Evolutionary conservation across 2,329 filamentous ascomycete species (phyloP).

Genomic region (Microcyclosporella mali): DNA sequence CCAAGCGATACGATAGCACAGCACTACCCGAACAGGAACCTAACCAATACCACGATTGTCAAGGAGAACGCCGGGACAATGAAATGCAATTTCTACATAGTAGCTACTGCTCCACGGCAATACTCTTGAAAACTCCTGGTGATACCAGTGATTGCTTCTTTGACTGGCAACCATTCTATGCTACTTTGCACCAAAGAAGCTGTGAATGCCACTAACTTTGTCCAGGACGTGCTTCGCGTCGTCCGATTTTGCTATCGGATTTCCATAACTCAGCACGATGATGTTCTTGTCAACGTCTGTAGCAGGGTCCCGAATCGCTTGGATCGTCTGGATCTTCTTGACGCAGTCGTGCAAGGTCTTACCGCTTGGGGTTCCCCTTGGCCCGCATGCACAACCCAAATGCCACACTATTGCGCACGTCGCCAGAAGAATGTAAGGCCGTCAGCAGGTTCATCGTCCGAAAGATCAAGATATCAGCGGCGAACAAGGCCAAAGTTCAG

Average conservation of each 20-base stretch:
- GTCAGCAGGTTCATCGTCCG: constrained; percentile 53
- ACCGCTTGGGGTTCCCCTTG: constrained; percentile 58
- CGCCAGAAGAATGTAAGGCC: constrained; percentile 47
- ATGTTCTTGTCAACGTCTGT: constrained; percentile 50
- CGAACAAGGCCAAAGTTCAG: constrained; percentile 40
- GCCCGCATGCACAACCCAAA: constrained; percentile 60
- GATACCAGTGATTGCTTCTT: constrained; percentile 57
- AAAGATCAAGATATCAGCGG: constrained; percentile 44
- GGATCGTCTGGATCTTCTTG: constrained; percentile 50
- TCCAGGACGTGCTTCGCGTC: constrained; percentile 59
- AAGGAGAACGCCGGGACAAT: too few relatives aligned
- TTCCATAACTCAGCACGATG: constrained; percentile 65
- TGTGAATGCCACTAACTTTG: constrained; percentile 58
- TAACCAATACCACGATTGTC: too few relatives aligned
- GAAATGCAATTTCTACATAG: too few relatives aligned
- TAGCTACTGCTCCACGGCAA: constrained; percentile 11
- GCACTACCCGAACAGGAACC: too few relatives aligned
- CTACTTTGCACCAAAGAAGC: constrained; percentile 66
- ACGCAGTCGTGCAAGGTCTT: constrained; percentile 61
- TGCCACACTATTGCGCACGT: constrained; percentile 62
- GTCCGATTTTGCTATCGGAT: constrained; percentile 58
- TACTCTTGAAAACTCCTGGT: constrained; percentile 49
- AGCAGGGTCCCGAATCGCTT: constrained; percentile 56
- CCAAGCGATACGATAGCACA: too few relatives aligned
- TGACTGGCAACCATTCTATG: constrained; percentile 64